Conservation (phyloP, 352 stramenopile genomes). For the Phytophthora hibernalis region DNA sequence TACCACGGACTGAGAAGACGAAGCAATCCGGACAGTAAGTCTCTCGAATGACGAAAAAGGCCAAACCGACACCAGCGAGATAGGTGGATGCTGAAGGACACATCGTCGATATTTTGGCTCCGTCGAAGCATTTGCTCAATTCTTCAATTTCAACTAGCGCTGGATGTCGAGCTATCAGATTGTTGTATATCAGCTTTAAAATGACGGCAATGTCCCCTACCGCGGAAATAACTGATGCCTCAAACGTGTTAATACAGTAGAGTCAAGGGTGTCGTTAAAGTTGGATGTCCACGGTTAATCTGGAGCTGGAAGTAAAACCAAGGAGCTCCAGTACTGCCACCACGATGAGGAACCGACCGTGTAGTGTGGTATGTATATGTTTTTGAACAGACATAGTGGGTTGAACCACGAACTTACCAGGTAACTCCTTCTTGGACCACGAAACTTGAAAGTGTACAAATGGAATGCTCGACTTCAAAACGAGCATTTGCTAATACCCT, state of each 20-base stretch:
- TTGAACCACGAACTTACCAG: too few relatives aligned
- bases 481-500: conserved; percentile 3
- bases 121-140: background rate
- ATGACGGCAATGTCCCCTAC: background rate
- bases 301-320: too few relatives aligned
- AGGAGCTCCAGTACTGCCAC: too few relatives aligned
- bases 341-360: too few relatives aligned
- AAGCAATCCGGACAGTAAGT: too few relatives aligned
- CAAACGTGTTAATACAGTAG: too few relatives aligned
- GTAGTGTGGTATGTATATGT: too few relatives aligned
- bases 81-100: conserved; percentile 3
- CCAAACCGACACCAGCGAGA: background rate
- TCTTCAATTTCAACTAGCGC: background rate
- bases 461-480: conserved; percentile 5
- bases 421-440: too few relatives aligned
- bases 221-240: too few relatives aligned
- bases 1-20: too few relatives aligned
- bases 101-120: background rate
- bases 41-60: conserved; percentile 1
- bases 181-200: background rate
- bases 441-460: conserved; percentile 1
- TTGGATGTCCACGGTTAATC: conserved; percentile 3
- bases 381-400: too few relatives aligned
- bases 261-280: too few relatives aligned
- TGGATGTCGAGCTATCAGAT: background rate